These are phyloP conservation scores for Hypoxylon sp. DNA, from an alignment of 2,329 filamentous ascomycete genomes.

Conservation along the genomic window DNA sequence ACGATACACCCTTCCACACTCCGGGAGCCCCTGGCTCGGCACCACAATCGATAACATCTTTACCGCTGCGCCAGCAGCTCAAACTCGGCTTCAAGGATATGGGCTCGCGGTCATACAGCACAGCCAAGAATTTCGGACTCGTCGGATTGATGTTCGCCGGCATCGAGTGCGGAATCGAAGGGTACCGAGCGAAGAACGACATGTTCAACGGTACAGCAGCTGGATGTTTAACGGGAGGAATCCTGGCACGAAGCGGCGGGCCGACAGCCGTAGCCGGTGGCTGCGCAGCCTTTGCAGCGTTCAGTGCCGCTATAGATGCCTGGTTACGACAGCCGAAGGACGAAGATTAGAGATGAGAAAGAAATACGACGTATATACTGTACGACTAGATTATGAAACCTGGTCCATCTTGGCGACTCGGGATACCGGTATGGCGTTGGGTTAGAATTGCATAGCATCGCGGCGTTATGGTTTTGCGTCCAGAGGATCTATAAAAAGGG, in stretches of 20 bases:
- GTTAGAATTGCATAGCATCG: constrained; percentile 49
- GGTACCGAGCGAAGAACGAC: constrained; percentile 93
- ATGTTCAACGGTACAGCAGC: constrained; percentile 87
- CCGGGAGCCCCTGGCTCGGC: constrained; percentile 56
- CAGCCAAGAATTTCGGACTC: constrained; percentile 94
- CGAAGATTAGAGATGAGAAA: constrained; percentile 59
- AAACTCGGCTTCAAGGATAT: constrained; percentile 93
- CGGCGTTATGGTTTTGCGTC: constrained; percentile 48
- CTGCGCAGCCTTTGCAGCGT: constrained; percentile 93
- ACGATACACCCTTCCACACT: constrained; percentile 87
- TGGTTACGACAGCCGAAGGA: constrained; percentile 87
- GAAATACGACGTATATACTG: constrained; percentile 2
- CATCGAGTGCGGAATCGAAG: constrained; percentile 96
- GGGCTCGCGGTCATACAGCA: constrained; percentile 84
- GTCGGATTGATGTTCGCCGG: constrained; percentile 92
- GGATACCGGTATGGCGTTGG: constrained; percentile 46
- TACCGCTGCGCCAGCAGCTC: constrained; percentile 88
- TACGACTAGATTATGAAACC: constrained; percentile 29
- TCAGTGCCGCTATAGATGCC: constrained; percentile 90
- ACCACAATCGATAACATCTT: constrained; percentile 64
- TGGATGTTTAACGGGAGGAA: constrained; percentile 91
- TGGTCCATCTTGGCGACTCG: constrained; percentile 42
- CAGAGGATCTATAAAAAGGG: constrained; percentile 35
- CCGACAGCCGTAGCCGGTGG: constrained; percentile 90
- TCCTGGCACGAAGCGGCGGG: constrained; percentile 87